Conservation (phyloP, 306 rosid species). For the Hippophae gyantsensis region DNA sequence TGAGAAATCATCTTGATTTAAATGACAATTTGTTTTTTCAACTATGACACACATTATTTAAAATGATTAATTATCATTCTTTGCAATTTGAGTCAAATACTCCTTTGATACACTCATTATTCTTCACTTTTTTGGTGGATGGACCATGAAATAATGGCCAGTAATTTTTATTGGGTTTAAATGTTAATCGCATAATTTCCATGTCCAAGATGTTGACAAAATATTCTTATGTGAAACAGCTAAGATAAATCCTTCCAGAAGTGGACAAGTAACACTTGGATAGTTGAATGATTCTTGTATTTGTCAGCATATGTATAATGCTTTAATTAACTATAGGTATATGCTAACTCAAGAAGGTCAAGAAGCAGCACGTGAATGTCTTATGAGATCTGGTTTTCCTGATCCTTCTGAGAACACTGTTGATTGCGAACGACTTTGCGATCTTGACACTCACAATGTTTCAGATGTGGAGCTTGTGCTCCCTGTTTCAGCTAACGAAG, state of each 20-base stretch:
- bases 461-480: conserved; percentile 25
- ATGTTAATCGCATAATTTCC: neutral
- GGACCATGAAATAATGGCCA: neutral
- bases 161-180: neutral
- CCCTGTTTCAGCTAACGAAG: conserved; percentile 37
- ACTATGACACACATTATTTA: too few species aligned
- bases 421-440: conserved; percentile 29
- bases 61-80: neutral
- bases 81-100: neutral
- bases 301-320: conserved; percentile 3
- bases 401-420: conserved; percentile 32
- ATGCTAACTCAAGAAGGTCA: conserved; percentile 89
- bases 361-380: conserved; percentile 77
- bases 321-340: conserved; percentile 45
- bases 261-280: conserved; percentile 1
- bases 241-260: neutral
- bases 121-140: neutral
- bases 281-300: neutral
- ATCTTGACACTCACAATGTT: conserved; percentile 22
- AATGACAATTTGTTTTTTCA: too few species aligned
- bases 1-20: too few species aligned
- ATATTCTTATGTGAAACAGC: neutral
- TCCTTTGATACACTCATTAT: neutral
- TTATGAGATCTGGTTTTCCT: conserved; percentile 66
- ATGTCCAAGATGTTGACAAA: neutral